Evolutionary conservation across 176 grass and related monocot species (phyloP).

Genomic region (Cenchrus fungigraminus): DNA sequence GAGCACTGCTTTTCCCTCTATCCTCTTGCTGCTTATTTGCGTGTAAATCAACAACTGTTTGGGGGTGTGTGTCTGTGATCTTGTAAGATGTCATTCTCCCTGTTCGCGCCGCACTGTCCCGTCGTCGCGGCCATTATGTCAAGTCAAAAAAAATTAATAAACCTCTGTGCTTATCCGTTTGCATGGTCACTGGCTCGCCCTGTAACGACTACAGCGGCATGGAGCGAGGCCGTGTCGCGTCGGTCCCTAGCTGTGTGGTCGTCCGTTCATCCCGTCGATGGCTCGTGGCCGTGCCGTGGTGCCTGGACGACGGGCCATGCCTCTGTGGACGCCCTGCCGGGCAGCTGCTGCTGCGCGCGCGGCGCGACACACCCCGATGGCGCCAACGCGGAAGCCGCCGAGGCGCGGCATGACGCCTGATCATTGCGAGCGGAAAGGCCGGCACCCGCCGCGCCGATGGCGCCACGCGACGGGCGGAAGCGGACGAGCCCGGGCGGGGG

Average conservation of each 20-base stretch:
- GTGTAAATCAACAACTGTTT: conserved; percentile 43
- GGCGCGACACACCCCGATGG: background rate
- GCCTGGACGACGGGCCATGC: background rate
- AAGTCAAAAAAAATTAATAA: conserved; percentile 24
- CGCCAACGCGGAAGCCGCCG: conserved; percentile 21
- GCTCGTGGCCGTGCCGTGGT: background rate
- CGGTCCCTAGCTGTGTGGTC: background rate
- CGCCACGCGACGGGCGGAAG: conserved; percentile 25
- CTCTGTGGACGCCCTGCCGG: conserved; percentile 8
- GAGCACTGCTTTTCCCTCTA: conserved; percentile 13
- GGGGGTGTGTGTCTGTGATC: background rate
- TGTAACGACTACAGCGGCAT: background rate
- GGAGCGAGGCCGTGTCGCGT: background rate
- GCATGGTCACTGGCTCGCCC: background rate
- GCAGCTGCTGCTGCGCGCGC: background rate
- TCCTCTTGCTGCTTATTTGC: background rate
- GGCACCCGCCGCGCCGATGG: background rate
- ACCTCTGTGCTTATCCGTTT: background rate
- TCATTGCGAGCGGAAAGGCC: background rate
- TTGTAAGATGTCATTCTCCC: conserved; percentile 44
- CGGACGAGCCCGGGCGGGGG: background rate
- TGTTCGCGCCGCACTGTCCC: conserved; percentile 2
- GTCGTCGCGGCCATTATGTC: background rate
- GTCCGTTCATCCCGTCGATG: background rate
- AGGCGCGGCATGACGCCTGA: conserved; percentile 12